Conservation (phyloP, 177 flowering plant species). For the Tripterygium wilfordii region DNA sequence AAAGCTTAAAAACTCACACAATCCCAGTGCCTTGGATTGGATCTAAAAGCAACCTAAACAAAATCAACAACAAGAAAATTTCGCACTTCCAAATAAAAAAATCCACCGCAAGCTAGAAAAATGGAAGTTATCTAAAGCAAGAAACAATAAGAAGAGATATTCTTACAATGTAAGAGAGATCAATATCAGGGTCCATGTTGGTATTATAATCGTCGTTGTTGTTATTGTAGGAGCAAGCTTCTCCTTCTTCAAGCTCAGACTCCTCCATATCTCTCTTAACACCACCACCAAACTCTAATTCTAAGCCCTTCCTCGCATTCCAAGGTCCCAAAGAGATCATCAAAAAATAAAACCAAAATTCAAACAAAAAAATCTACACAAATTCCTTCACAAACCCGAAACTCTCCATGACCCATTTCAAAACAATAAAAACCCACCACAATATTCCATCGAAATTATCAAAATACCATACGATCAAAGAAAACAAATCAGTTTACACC, state of each 20-base stretch:
- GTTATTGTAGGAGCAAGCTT: conserved; percentile 40
- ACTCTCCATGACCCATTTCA: conserved; percentile 21
- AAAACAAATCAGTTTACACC: conserved; percentile 3
- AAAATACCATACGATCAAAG: conserved; percentile 18
- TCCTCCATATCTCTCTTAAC: conserved; percentile 46
- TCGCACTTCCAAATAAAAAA: neutral
- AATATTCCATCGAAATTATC: conserved; percentile 20
- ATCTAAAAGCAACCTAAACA: conserved; percentile 10
- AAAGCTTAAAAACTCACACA: no score
- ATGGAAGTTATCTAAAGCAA: neutral
- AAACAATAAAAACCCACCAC: conserved; percentile 22
- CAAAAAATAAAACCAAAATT: conserved; percentile 1
- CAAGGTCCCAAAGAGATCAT: conserved; percentile 51
- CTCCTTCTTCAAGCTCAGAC: conserved; percentile 79
- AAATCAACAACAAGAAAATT: neutral
- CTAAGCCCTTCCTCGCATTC: conserved; percentile 54
- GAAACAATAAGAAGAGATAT: neutral
- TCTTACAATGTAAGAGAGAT: conserved; percentile 65
- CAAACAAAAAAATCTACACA: conserved; percentile 8
- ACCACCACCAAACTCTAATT: conserved; percentile 33
- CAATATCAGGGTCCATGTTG: conserved; percentile 56
- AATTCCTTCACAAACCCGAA: conserved; percentile 16
- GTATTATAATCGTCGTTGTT: conserved; percentile 25
- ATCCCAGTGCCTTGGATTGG: no score
- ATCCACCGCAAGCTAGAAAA: neutral